These are phyloP conservation scores for Boletus huronensis DNA, from an alignment of 768 basidiomycete genomes.

Conservation along the genomic window DNA sequence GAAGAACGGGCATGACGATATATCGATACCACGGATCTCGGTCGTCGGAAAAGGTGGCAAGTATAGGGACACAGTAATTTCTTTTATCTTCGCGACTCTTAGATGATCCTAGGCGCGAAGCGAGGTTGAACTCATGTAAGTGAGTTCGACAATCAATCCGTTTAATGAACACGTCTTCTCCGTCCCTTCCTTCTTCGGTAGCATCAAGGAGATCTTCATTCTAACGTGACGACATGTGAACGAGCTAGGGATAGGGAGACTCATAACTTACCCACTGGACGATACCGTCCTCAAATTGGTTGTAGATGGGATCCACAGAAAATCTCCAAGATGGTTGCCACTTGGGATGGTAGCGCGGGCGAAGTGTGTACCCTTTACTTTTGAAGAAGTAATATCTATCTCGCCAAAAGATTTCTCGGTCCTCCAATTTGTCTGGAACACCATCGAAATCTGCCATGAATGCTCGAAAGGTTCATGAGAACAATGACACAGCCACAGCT, in stretches of 20 bases:
- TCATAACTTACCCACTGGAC: constrained; percentile 6
- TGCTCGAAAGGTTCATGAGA: no score
- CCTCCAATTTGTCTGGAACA: no score
- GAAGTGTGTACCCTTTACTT: background rate
- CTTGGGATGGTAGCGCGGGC: background rate
- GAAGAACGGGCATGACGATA: background rate
- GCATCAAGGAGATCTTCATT: constrained; percentile 7
- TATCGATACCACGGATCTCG: background rate
- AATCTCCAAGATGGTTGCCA: constrained; percentile 15
- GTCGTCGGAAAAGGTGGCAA: constrained; percentile 14
- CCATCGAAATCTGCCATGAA: no score
- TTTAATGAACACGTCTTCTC: constrained; percentile 16
- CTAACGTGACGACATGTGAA: no score
- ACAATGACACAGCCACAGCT: no score
- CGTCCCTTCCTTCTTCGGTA: background rate
- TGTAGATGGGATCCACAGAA: background rate
- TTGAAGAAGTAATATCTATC: background rate
- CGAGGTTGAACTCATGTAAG: background rate
- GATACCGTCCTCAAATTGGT: background rate
- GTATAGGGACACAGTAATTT: constrained; percentile 9
- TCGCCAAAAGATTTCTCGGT: background rate
- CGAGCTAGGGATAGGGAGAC: no score
- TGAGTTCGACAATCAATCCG: background rate
- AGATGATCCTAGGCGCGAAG: background rate
- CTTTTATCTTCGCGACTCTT: background rate